Base-by-base conservation (phyloP, 495 filamentous ascomycete genomes). In the Hypoxylon subgilvum region DNA sequence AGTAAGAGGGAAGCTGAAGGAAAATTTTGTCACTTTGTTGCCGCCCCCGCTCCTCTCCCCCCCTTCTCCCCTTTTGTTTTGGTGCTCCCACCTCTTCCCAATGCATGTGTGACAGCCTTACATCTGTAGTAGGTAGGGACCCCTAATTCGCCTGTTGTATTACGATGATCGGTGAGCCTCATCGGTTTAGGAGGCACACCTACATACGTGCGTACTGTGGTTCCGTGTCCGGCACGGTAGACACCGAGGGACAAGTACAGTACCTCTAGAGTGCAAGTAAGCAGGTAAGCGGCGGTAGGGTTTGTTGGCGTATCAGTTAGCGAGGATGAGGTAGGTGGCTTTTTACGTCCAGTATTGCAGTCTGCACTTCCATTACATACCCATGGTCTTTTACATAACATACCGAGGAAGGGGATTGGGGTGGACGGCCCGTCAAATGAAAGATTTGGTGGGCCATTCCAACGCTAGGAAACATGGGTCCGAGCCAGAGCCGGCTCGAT, bases 401-500 rank as follows among this genome's bases (percentile, higher is more conserved):
- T 63, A 63, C 61, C 54, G 61, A 63, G 43, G 42, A 53, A 41
- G 49, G 54, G 61, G 44, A 63, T 58, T 49, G 54, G 61, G 47
- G 61, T 48, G 43, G 47, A 63, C 54, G 61, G 53, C 36, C 61
- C 53, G 54, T n/a, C 47, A 43, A 40, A 53, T 63, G 61, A 63
- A 52, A 52, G 60, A 57, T 58, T 63, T 58, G 61, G 53, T 58
- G 61, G 61, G 30, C 39, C 61, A 28, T 35, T 48, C 43, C 16
- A 47, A 49, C 25, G 30, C 41, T 36, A 19, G 41, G 43, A 57
- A 48, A 53, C 61, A 63, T 25, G 53, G 61, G 23, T 40, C 54
- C 13, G 54, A 53, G 42, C 61, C 61, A 63, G 44, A 54, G 41
- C 32, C 34, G 21, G 12, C 38, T 35, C 42, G 25, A 45, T 54